Base-by-base conservation (phyloP, 2,329 filamentous ascomycete species). In the Hymenoscyphus albidus region DNA sequence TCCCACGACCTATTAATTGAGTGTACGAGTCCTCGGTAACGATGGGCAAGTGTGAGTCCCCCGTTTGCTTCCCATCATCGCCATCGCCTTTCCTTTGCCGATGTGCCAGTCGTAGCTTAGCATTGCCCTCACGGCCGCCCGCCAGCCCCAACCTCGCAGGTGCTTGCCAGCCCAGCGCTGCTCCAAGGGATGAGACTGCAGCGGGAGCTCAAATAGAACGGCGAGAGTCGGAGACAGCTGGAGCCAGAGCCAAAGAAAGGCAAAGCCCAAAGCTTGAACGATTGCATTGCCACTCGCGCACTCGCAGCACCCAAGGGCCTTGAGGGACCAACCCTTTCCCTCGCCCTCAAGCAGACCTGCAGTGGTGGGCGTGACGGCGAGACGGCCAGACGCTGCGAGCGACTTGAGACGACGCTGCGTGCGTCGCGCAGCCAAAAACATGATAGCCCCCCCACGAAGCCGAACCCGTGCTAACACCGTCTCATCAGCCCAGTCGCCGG, bases 401-500 rank as follows among this genome's bases (percentile, higher is more conserved):
- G 27, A 27, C 27, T 27, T 27, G 27, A 27, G 27, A 27, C 27
- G 27, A 35, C 35, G 35, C 35, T 35, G 35, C 35, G 9, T 54
- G 48, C 48, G 48, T 22, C 22, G 13, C 48, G 48, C 48, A 22
- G 48, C 48, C 18, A 35, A 35, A 35, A 35, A 35, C 35, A 54
- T 54, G 48, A 22, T 54, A 54, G 18, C 48, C 48, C 48, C 48
- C 35, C 35, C 35, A 35, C 35, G 35, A 27, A 27, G 27, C 22
- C 48, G 48, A 54, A 54, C 48, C 22, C 48, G 48, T 54, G 68
- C 70, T 73, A 66, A 73, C 64, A 59, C 63, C 61, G 63, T 64
- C 62, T 64, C 62, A 42, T 72, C 71, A 70, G 66, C 55, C 68
- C 69, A 68, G 66, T 67, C 67, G 65, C 67, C 67, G 65, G 70